Evolutionary conservation across 1,284 basidiomycete species (phyloP).

Genomic region (Ganoderma lucidum): DNA sequence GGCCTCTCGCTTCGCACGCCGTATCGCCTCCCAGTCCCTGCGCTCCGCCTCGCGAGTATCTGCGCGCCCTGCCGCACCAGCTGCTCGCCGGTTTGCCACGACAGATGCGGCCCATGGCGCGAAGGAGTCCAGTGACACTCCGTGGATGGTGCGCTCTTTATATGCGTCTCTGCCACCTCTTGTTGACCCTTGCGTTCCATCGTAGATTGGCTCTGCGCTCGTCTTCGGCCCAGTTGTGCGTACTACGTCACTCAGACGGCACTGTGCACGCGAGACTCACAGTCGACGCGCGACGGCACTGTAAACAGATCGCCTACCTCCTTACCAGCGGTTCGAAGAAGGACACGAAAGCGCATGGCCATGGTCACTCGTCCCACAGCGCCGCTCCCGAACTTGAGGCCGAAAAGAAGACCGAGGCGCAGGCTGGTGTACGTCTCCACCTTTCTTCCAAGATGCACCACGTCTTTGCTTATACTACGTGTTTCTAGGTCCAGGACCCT

Average conservation of each 20-base stretch:
- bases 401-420: constrained; percentile 13
- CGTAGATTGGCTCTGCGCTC: constrained; percentile 42
- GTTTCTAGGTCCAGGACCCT: constrained; percentile 18
- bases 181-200: neutral
- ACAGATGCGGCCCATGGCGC: constrained; percentile 32
- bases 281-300: neutral
- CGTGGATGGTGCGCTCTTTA: constrained; percentile 37
- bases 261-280: neutral
- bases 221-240: constrained; percentile 42
- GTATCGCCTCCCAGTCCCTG: constrained; percentile 29
- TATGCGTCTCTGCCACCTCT: neutral
- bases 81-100: constrained; percentile 38
- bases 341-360: constrained; percentile 21
- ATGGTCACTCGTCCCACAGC: constrained; percentile 10
- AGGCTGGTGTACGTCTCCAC: too few relatives aligned
- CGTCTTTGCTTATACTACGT: neutral
- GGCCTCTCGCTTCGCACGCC: constrained; percentile 38
- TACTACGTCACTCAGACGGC: neutral
- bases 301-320: constrained; percentile 27
- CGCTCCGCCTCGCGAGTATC: constrained; percentile 29
- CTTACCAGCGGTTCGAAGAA: constrained; percentile 23
- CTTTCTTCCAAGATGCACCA: neutral
- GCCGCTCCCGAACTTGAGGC: constrained; percentile 10
- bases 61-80: constrained; percentile 27
- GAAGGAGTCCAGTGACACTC: constrained; percentile 37